Evolutionary conservation across 2,329 filamentous ascomycete species (phyloP).

Genomic region (Xylariaceae sp.): DNA sequence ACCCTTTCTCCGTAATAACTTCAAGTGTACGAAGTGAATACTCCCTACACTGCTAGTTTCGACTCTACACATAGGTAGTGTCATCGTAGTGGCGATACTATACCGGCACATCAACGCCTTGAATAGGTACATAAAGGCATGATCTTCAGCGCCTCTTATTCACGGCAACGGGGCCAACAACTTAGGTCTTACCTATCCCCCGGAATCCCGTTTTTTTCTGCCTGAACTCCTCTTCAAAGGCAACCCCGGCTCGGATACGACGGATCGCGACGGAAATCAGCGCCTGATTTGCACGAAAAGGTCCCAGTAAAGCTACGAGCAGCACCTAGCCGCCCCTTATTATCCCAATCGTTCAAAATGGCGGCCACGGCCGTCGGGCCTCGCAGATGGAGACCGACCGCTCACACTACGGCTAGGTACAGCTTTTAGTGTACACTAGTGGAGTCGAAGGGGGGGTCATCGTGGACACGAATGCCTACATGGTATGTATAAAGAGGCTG

Average conservation of each 20-base stretch:
- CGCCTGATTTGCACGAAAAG: not conserved
- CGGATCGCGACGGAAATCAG: not conserved
- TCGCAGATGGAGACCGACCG: not conserved
- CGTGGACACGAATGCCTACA: not conserved
- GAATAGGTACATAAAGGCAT: not conserved
- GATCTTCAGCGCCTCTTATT: constrained; percentile 14
- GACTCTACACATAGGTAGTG: no score
- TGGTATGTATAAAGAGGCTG: not conserved
- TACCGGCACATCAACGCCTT: not conserved
- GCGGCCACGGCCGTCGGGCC: not conserved
- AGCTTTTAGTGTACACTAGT: not conserved
- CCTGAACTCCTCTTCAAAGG: no score
- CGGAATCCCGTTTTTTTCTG: no score
- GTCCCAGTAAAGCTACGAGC: not conserved
- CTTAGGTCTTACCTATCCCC: no score
- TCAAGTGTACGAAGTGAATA: no score
- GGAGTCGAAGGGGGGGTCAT: not conserved
- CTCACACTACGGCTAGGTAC: not conserved
- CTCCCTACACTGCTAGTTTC: no score
- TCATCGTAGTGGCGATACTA: not conserved
- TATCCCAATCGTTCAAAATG: not conserved
- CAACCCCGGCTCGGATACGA: not conserved
- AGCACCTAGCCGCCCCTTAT: not conserved
- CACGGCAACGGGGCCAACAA: no score
- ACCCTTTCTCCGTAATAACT: no score